phyloP scores from a whole-genome alignment of 192 early-diverging fungal species.

The Coemansia sp. region DNA sequence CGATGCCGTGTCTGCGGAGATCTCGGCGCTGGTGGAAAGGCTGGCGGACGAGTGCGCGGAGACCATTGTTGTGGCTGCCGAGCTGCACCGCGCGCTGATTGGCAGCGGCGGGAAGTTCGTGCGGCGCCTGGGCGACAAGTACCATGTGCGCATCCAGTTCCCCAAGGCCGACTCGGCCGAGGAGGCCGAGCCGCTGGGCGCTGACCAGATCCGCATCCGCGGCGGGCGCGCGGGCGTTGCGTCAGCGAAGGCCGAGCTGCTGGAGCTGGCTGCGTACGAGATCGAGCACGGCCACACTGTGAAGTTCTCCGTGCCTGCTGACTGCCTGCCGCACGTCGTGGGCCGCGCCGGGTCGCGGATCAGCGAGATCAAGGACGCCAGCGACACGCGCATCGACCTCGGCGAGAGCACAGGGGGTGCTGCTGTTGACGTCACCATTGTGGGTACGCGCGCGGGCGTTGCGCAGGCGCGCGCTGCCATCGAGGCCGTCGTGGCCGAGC shows the following conservation, averaged over 20 bases:
- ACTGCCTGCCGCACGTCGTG: slow-evolving; percentile 72
- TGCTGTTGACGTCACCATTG: slow-evolving; percentile 45
- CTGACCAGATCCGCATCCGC: slow-evolving; percentile 76
- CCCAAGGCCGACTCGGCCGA: slow-evolving; percentile 43
- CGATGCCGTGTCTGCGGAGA: slow-evolving; percentile 65
- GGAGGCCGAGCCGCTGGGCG: slow-evolving; percentile 49
- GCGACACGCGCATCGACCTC: slow-evolving; percentile 77
- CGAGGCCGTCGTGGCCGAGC: slow-evolving; percentile 61
- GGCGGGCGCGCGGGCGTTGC: slow-evolving; percentile 83
- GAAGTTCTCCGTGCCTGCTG: slow-evolving; percentile 65
- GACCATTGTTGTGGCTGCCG: slow-evolving; percentile 58
- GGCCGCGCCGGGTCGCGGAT: slow-evolving; percentile 72
- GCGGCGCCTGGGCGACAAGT: slow-evolving; percentile 75
- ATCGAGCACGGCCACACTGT: slow-evolving; percentile 67
- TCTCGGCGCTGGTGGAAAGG: slow-evolving; percentile 66
- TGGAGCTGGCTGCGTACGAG: slow-evolving; percentile 84
- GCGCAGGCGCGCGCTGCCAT: slow-evolving; percentile 59
- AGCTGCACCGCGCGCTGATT: slow-evolving; percentile 72
- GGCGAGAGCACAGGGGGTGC: slow-evolving; percentile 4
- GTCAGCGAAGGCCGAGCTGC: slow-evolving; percentile 75
- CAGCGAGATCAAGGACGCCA: slow-evolving; percentile 71
- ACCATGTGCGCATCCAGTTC: slow-evolving; percentile 70
- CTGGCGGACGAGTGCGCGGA: slow-evolving; percentile 65
- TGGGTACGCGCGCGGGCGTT: slow-evolving; percentile 60
- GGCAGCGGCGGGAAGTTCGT: slow-evolving; percentile 71